phyloP scores from a whole-genome alignment of 2,329 filamentous ascomycete species.

The Cladosporium sp. region DNA sequence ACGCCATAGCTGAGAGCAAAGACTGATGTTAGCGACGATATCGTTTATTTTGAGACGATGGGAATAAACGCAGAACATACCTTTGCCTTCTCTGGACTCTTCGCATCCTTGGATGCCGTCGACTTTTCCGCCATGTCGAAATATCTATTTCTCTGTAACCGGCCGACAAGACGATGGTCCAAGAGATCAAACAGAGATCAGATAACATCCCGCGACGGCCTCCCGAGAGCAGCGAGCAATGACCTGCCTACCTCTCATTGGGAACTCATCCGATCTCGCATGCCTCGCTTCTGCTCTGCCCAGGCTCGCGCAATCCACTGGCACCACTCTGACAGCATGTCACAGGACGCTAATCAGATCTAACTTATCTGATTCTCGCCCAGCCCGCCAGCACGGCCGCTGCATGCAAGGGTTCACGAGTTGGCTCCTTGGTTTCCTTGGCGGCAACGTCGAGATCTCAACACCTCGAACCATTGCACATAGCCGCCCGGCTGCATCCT shows the following conservation, averaged over 20 bases:
- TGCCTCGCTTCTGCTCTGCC: slow-evolving; percentile 7
- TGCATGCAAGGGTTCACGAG: slow-evolving; percentile 5
- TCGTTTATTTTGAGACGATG: background rate
- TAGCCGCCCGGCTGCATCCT: background rate
- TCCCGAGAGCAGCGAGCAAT: background rate
- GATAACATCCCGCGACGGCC: slow-evolving; percentile 7
- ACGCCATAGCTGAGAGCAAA: slow-evolving; percentile 10
- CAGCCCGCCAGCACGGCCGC: slow-evolving; percentile 16
- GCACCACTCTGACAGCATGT: slow-evolving; percentile 7
- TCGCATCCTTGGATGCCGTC: background rate
- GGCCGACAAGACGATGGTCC: background rate
- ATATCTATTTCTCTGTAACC: background rate
- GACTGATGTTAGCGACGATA: background rate
- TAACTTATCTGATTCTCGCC: slow-evolving; percentile 17
- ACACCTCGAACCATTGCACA: slow-evolving; percentile 7
- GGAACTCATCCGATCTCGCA: slow-evolving; percentile 11
- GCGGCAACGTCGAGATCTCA: slow-evolving; percentile 14
- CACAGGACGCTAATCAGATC: slow-evolving; percentile 19
- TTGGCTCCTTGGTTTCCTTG: slow-evolving; percentile 18
- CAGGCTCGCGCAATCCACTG: slow-evolving; percentile 14
- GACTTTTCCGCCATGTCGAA: background rate
- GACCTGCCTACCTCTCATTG: background rate
- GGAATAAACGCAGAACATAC: background rate
- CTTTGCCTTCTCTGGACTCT: background rate
- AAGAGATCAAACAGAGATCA: slow-evolving; percentile 15